Percentiles rank a stretch among this genome's conserved stretches.
These are phyloP conservation scores for Populus tremula DNA, from an alignment of 345 rosid species.

Conservation along the genomic window DNA sequence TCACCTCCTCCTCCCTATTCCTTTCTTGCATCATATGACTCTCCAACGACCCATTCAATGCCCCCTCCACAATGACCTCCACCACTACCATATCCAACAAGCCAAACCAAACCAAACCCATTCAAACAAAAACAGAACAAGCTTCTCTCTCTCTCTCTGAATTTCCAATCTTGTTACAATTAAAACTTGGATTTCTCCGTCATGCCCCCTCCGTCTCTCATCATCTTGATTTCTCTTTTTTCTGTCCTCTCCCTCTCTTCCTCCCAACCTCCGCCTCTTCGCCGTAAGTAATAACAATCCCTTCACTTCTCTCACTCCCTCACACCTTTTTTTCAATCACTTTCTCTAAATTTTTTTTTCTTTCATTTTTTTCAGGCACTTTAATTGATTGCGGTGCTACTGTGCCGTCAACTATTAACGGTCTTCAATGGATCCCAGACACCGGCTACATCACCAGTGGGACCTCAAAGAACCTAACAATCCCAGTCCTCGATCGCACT, in stretches of 20 bases:
- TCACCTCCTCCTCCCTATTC: conserved; percentile 37
- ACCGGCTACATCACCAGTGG: conserved; percentile 42
- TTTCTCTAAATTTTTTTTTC: background rate
- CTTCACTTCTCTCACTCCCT: background rate
- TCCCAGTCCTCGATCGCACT: conserved; percentile 20
- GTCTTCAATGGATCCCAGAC: conserved; percentile 64
- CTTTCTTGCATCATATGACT: conserved; percentile 45
- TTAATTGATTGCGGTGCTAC: conserved; percentile 76
- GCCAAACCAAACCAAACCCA: background rate
- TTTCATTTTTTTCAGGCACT: conserved; percentile 30
- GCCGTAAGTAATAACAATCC: conserved; percentile 24
- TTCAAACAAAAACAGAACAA: background rate
- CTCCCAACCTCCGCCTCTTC: conserved; percentile 37
- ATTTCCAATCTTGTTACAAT: background rate
- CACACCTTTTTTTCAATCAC: background rate
- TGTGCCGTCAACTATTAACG: conserved; percentile 34
- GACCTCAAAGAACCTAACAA: conserved; percentile 40
- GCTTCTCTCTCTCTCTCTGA: conserved; percentile 10
- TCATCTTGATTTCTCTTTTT: conserved; percentile 25
- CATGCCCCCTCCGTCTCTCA: background rate
- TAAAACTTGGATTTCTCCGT: background rate
- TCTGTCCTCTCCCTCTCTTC: conserved; percentile 37
- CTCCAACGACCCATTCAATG: conserved; percentile 48
- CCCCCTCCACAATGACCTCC: conserved; percentile 7
- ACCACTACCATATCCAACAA: conserved; percentile 6